phyloP scores from a whole-genome alignment of 495 filamentous ascomycete species.

The Tuber microsphaerosporum region DNA sequence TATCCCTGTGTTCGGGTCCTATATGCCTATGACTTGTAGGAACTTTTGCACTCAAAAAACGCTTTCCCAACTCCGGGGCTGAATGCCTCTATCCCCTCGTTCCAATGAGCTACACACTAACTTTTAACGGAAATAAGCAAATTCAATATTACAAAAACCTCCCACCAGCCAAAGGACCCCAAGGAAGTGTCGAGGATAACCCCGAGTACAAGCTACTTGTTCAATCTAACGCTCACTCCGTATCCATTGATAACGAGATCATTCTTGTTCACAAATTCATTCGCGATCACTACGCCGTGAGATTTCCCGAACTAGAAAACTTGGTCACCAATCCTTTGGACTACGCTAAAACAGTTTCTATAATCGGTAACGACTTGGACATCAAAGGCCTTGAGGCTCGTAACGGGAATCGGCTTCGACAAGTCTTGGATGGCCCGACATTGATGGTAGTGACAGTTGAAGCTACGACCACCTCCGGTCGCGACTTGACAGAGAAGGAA shows the following conservation, averaged over 20 bases:
- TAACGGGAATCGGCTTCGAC: conserved; percentile 67
- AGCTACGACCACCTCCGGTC: conserved; percentile 79
- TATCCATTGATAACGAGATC: conserved; percentile 84
- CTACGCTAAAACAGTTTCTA: conserved; percentile 90
- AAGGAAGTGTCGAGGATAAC: conserved; percentile 75
- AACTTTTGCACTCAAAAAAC: too few species aligned
- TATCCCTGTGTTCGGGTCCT: too few species aligned
- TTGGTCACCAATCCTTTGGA: conserved; percentile 86
- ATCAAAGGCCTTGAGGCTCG: conserved; percentile 67
- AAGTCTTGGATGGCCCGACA: conserved; percentile 75
- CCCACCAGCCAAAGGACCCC: conserved; percentile 56
- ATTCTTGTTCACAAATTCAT: conserved; percentile 91
- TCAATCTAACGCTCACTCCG: conserved; percentile 75
- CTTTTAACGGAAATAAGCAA: conserved; percentile 53
- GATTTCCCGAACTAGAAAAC: conserved; percentile 94
- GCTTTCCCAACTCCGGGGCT: too few species aligned
- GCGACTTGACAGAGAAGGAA: conserved; percentile 65
- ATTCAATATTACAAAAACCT: conserved; percentile 66
- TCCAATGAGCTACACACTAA: conserved; percentile 54
- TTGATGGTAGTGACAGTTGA: conserved; percentile 96
- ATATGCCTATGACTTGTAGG: too few species aligned
- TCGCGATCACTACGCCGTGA: conserved; percentile 85
- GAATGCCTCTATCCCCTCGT: conserved; percentile 22
- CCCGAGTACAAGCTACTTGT: conserved; percentile 79
- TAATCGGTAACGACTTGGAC: conserved; percentile 88